Evolutionary conservation across 2,329 filamentous ascomycete species (phyloP).

Genomic region (Colletotrichum nymphaeae): DNA sequence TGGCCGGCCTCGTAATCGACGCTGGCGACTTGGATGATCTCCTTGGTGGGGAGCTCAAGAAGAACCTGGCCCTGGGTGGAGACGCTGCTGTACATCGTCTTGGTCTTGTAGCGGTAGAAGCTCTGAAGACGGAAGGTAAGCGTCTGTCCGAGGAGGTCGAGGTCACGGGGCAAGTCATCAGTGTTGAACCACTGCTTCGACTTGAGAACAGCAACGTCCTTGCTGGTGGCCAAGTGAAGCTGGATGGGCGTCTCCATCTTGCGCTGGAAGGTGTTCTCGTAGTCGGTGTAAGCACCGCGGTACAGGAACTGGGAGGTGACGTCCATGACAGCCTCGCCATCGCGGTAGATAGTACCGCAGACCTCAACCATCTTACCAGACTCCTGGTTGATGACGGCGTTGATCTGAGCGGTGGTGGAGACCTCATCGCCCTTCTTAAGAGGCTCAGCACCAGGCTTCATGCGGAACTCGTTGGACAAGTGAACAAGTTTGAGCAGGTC

Average conservation of each 20-base stretch:
- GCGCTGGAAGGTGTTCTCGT: conserved; percentile 97
- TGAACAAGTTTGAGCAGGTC: conserved; percentile 97
- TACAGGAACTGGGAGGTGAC: conserved; percentile 99
- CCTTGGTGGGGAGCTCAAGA: conserved; percentile 94
- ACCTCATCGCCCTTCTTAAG: conserved; percentile 95
- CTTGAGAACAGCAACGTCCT: conserved; percentile 92
- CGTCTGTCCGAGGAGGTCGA: conserved; percentile 91
- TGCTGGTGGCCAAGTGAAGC: conserved; percentile 85
- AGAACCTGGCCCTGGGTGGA: conserved; percentile 93
- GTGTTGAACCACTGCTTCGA: conserved; percentile 99
- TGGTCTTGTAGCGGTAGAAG: conserved; percentile 94
- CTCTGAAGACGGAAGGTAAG: conserved; percentile 96
- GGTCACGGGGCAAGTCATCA: conserved; percentile 75
- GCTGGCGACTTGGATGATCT: conserved; percentile 96
- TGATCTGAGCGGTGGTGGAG: conserved; percentile 93
- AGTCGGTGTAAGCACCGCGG: conserved; percentile 91
- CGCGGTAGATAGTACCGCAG: conserved; percentile 92
- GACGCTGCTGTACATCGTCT: conserved; percentile 89
- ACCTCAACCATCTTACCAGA: conserved; percentile 99
- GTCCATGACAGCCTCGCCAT: conserved; percentile 91
- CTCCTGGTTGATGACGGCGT: conserved; percentile 97
- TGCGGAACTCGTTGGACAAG: conserved; percentile 96
- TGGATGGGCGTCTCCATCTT: conserved; percentile 97
- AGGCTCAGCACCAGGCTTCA: conserved; percentile 95
- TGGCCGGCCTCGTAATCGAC: conserved; percentile 93